Evolutionary conservation across 352 stramenopile genomes (phyloP).

Genomic region (Pythium plurisporium): DNA sequence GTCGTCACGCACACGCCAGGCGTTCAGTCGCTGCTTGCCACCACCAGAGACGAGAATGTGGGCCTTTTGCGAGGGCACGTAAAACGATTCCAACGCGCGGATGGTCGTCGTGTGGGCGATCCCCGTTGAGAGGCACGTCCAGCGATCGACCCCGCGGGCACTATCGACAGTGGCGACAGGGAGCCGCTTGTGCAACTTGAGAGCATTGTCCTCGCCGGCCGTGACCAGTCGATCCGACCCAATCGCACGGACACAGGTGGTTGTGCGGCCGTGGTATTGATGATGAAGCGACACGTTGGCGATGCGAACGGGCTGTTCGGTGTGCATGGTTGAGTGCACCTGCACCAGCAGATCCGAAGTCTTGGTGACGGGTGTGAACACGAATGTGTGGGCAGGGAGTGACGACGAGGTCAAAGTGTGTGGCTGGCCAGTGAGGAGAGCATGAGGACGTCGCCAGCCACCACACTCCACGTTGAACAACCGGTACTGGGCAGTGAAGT

Average conservation of each 20-base stretch:
- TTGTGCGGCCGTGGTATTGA: constrained; percentile 72
- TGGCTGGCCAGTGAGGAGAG: constrained; percentile 26
- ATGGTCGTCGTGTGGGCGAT: constrained; percentile 81
- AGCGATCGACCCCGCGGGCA: constrained; percentile 12
- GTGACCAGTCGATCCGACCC: constrained; percentile 48
- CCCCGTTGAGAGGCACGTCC: constrained; percentile 46
- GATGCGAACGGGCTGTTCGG: constrained; percentile 13
- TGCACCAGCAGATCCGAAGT: constrained; percentile 52
- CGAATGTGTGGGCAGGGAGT: constrained; percentile 50
- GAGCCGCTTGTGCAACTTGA: constrained; percentile 60
- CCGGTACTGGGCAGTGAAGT: constrained; percentile 66
- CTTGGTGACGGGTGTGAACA: constrained; percentile 59
- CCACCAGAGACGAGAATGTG: constrained; percentile 68
- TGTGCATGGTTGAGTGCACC: constrained; percentile 51
- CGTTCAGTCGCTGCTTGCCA: constrained; percentile 78
- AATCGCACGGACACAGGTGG: constrained; percentile 52
- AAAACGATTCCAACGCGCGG: constrained; percentile 54
- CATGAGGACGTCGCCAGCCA: constrained; percentile 79
- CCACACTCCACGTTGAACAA: constrained; percentile 74
- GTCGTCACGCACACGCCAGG: constrained; percentile 48
- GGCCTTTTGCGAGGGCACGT: constrained; percentile 16
- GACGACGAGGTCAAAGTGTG: constrained; percentile 1
- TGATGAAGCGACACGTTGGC: constrained; percentile 50
- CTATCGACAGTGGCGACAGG: constrained; percentile 2
- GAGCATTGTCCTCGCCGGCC: constrained; percentile 75